Conservation (phyloP, 1,284 basidiomycete species). For the Ceratobasidium sp. region DNA sequence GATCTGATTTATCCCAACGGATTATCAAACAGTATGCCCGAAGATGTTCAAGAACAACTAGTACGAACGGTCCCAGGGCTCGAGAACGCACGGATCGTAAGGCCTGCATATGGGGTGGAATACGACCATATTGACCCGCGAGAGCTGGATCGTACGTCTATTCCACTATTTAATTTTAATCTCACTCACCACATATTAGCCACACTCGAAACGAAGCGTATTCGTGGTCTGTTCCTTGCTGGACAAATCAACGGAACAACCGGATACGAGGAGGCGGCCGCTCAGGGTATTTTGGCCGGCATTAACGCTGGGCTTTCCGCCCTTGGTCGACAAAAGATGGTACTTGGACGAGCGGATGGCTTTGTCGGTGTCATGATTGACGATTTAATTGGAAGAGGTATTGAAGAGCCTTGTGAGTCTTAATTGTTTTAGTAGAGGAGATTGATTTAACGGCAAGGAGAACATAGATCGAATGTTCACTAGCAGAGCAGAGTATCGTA, state of each 20-base stretch:
- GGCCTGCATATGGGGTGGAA: constrained; percentile 90
- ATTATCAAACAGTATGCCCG: constrained; percentile 84
- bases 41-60: constrained; percentile 80
- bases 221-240: constrained; percentile 83
- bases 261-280: constrained; percentile 91
- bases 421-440: background rate
- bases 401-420: constrained; percentile 83
- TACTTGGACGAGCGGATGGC: constrained; percentile 81
- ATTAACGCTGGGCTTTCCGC: constrained; percentile 84
- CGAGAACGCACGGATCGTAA: constrained; percentile 80
- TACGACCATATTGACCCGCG: constrained; percentile 91
- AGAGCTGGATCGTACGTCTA: constrained; percentile 67
- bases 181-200: constrained; percentile 52
- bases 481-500: constrained; percentile 85
- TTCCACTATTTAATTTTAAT: constrained; percentile 26
- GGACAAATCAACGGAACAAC: constrained; percentile 93
- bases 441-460: constrained; percentile 12
- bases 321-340: constrained; percentile 58
- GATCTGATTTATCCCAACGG: constrained; percentile 91
- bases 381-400: constrained; percentile 85
- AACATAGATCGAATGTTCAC: constrained; percentile 91
- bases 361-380: constrained; percentile 91
- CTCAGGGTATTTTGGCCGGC: constrained; percentile 84
- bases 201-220: constrained; percentile 85
- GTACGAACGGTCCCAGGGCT: constrained; percentile 84